Conservation (phyloP, 768 basidiomycete species). For the Ephemerocybe angulata region DNA sequence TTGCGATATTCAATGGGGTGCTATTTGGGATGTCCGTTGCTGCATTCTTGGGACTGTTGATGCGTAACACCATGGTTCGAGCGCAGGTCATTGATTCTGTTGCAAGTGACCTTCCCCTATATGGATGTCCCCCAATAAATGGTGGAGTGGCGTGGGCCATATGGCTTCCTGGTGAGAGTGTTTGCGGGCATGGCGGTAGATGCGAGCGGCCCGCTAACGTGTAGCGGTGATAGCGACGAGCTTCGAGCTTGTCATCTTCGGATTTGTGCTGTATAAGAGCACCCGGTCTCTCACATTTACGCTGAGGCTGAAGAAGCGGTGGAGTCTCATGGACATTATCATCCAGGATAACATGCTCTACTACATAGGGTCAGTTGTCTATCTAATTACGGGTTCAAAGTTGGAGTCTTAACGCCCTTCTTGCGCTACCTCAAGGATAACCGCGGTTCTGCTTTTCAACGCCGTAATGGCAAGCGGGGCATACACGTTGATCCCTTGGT, state of each 20-base stretch:
- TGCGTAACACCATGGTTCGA: slow-evolving; percentile 34
- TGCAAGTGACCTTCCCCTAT: slow-evolving; percentile 34
- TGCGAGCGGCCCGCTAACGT: neutral
- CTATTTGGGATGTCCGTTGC: slow-evolving; percentile 41
- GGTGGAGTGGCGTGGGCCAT: slow-evolving; percentile 41
- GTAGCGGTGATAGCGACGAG: slow-evolving; percentile 27
- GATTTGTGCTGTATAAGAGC: slow-evolving; percentile 36
- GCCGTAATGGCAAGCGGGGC: slow-evolving; percentile 42
- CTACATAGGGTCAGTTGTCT: slow-evolving; percentile 35
- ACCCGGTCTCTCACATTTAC: slow-evolving; percentile 22
- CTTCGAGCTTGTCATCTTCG: slow-evolving; percentile 41
- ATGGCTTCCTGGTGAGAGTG: slow-evolving; percentile 39
- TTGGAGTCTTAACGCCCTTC: neutral
- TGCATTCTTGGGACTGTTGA: slow-evolving; percentile 39
- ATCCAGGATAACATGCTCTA: slow-evolving; percentile 44
- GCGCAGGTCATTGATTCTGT: slow-evolving; percentile 32
- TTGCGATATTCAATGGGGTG: slow-evolving; percentile 35
- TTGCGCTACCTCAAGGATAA: slow-evolving; percentile 26
- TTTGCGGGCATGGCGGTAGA: neutral
- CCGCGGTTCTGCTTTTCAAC: slow-evolving; percentile 39
- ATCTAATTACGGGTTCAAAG: neutral
- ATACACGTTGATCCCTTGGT: slow-evolving; percentile 45
- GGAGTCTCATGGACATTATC: slow-evolving; percentile 32
- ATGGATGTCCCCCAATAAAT: slow-evolving; percentile 40
- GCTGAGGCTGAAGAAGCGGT: slow-evolving; percentile 19